Evolutionary conservation across 2,329 filamentous ascomycete genomes (phyloP), one percentile per base, ranked within the genome.

Genomic region (Coniochaeta sp.): DNA sequence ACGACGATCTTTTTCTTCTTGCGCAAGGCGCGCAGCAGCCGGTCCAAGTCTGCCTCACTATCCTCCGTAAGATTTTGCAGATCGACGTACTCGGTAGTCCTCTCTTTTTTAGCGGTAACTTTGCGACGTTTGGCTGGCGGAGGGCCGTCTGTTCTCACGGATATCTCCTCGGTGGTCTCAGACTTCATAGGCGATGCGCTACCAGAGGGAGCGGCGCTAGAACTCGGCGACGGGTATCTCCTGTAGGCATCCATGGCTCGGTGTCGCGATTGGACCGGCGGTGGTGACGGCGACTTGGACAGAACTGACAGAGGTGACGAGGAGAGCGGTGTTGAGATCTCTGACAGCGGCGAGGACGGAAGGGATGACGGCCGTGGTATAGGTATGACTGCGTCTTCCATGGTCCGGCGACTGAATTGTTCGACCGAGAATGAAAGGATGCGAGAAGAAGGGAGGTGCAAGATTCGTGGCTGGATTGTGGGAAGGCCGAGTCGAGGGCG

Each of bases 1-100:
- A 98, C 91, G 36, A 99, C 91, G 71, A 99, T 96, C 78, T 96
- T 97, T 77, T 93, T 90, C 79, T 95, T 95, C 70, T 90, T 92
- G 69, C 89, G 88, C 60, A 99, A 75, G 26, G 87, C 88, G 50
- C 87, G 84, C 52, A 93, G 77, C 33, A 99, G 79, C 60, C 87
- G 83, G 62, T 89, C 83, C 43, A 96, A 78, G 63, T 93, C 84
- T 40, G 81, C 77, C 17, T 81, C 77, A 43, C 77, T 76, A 52
- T 85, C 75, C 14, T 81, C 76, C 59, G 78, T 79, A 57, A 74
- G 72, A 22, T 71, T 72, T 47, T 79, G 77, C 40, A 98, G 77
- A 73, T 97, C 88, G 43, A 99, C 81, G 70, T 90, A 85, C 67
- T 90, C 85, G n/a, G 93, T 96, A 22, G 84, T 91, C 67, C 91